A percentile compares a stretch with the other conserved stretches of the same genome.
These are phyloP conservation scores for Fonsecaea monophora DNA, from an alignment of 2,329 filamentous ascomycete genomes.

Conservation along the genomic window DNA sequence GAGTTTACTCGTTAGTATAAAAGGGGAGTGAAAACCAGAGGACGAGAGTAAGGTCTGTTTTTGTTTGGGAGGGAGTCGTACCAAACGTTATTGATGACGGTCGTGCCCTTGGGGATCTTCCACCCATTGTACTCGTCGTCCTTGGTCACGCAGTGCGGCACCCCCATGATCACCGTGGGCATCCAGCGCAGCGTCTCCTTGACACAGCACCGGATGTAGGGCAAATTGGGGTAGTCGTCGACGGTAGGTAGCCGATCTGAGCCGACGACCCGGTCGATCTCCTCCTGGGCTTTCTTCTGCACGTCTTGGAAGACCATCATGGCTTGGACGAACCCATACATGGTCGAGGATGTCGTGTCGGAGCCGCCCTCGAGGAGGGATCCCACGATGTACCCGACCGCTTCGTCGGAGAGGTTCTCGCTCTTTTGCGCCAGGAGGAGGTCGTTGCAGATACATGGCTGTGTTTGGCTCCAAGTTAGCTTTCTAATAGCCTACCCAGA, in stretches of 20 bases:
- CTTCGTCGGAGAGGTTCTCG: constrained; percentile 33
- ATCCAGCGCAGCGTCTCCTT: constrained; percentile 66
- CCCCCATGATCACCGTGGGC: constrained; percentile 44
- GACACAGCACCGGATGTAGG: constrained; percentile 61
- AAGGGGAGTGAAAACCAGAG: too few relatives aligned
- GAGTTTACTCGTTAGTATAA: too few relatives aligned
- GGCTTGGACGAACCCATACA: constrained; percentile 56
- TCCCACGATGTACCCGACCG: constrained; percentile 44
- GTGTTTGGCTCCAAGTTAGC: constrained; percentile 1
- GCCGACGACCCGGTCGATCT: constrained; percentile 60
- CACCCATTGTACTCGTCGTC: constrained; percentile 39
- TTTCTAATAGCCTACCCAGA: not conserved
- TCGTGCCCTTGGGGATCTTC: constrained; percentile 36
- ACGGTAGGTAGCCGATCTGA: constrained; percentile 55
- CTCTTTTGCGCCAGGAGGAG: constrained; percentile 30
- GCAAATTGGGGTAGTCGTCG: constrained; percentile 57
- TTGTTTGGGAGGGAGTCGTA: not conserved
- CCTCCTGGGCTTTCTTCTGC: constrained; percentile 55
- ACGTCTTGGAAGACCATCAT: constrained; percentile 59
- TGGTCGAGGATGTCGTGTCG: constrained; percentile 53
- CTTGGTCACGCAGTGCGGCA: constrained; percentile 36
- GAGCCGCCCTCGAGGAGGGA: constrained; percentile 51
- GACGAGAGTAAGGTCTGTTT: too few relatives aligned
- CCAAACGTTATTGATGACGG: constrained; percentile 39
- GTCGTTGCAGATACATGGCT: constrained; percentile 35